Evolutionary conservation across 2,329 filamentous ascomycete species (phyloP).

Genomic region (Fusarium subtropicale): DNA sequence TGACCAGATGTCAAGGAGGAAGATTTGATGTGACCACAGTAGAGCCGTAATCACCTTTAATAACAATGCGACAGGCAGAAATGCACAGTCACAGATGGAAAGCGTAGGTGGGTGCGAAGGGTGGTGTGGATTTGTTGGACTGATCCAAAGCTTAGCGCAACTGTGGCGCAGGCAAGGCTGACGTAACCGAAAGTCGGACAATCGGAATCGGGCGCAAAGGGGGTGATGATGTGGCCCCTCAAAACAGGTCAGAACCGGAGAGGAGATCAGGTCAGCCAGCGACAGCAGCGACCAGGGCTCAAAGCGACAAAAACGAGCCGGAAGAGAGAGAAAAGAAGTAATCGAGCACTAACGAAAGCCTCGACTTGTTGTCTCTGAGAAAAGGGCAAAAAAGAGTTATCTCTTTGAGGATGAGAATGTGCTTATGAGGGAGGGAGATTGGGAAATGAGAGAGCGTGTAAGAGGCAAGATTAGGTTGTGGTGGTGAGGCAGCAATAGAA

Average conservation of each 20-base stretch:
- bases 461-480: conserved; percentile 45
- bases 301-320: conserved; percentile 33
- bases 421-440: conserved; percentile 42
- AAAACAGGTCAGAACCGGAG: conserved; percentile 45
- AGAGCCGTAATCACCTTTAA: conserved; percentile 31
- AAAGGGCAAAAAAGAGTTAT: conserved; percentile 36
- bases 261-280: conserved; percentile 42
- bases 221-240: conserved; percentile 52
- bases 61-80: conserved; percentile 40
- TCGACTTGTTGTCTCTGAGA: conserved; percentile 50
- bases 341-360: conserved; percentile 64
- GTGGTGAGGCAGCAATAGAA: conserved; percentile 45
- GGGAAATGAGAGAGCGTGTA: conserved; percentile 43
- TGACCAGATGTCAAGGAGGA: conserved; percentile 41
- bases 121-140: conserved; percentile 24
- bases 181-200: conserved; percentile 51
- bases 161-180: conserved; percentile 46
- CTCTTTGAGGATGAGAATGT: conserved; percentile 43
- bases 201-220: conserved; percentile 47
- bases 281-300: conserved; percentile 41
- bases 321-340: conserved; percentile 39
- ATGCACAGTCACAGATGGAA: conserved; percentile 10
- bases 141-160: conserved; percentile 24
- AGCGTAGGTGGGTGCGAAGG: conserved; percentile 15
- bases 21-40: conserved; percentile 30